Base-by-base conservation (phyloP, 2,329 filamentous ascomycete species). In the Trichoderma breve region DNA sequence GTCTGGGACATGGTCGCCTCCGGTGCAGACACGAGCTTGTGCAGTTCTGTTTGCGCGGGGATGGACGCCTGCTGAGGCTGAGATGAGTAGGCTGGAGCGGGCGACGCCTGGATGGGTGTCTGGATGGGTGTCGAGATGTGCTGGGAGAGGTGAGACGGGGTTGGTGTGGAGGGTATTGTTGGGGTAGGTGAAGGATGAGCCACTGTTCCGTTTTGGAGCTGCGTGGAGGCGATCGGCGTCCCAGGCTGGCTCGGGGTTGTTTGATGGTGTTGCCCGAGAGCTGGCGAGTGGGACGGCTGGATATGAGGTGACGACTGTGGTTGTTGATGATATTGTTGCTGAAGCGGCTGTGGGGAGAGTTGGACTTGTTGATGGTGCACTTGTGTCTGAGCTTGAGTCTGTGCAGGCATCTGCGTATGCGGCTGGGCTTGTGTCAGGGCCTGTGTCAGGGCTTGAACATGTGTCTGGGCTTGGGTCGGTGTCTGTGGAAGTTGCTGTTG, bases 381-480 rank as follows among this genome's bases (percentile, higher is more conserved):
- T 51, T 75, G 63, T 24, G 34, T 26, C n/a, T 64, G 69, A 68
- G 66, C 21, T 11, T 74, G 74, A 55, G 75, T 71, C 21, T 67
- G 75, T 21, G 75, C 60, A 32, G 75, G 73, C 28, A 75, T 75
- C 61, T 71, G 53, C 28, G 68, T 26, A 15, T 69, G 73, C 4
- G 65, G 57, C 65, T 76, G 74, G 34, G 76, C 75, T 32, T 74
- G 64, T 28, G 64, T 2, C 51, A 67, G 64, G 15, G 47, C 26
- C 36, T 39, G 64, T 43, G 39, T 43, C 18, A 43, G 7, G 9
- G 43, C 43, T 51, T 51, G 43, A 51, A 21, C 43, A 51, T 51
- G 43, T 6, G 64, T 75, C 72, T 81, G 78, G 26, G 76, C 77
- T 47, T 79, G 76, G 47, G 78, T 71, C 62, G 78, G 76, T 58